These are phyloP conservation scores for Apiospora pterosperma DNA, from an alignment of 2,329 filamentous ascomycete genomes.

Conservation along the genomic window DNA sequence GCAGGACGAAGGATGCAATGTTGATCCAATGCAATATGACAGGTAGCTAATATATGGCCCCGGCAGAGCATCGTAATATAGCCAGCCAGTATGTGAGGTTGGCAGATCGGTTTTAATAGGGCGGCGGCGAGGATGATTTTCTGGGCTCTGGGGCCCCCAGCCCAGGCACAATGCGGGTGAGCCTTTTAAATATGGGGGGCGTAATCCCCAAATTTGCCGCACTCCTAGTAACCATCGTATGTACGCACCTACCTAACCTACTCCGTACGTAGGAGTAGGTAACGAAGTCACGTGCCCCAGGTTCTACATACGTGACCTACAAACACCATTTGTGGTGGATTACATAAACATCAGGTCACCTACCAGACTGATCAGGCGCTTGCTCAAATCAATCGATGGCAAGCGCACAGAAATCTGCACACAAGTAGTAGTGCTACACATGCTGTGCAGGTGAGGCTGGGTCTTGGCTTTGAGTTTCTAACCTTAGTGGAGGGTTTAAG, in stretches of 20 bases:
- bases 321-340: background rate
- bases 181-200: background rate
- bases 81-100: background rate
- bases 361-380: background rate
- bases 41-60: background rate
- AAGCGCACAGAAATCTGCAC: background rate
- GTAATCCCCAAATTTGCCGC: background rate
- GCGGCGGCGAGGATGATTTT: background rate
- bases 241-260: no score
- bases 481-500: background rate
- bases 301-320: no score
- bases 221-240: no score
- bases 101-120: background rate
- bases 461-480: background rate
- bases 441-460: background rate
- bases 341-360: background rate
- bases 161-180: constrained; percentile 1
- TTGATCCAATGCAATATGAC: background rate
- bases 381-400: background rate
- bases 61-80: background rate
- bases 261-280: no score
- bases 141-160: background rate
- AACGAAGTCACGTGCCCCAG: background rate
- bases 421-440: background rate
- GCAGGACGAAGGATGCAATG: background rate